Evolutionary conservation across 768 basidiomycete genomes (phyloP), one percentile per base, ranked within the genome.

Genomic region (Kwoniella botswanensis): DNA sequence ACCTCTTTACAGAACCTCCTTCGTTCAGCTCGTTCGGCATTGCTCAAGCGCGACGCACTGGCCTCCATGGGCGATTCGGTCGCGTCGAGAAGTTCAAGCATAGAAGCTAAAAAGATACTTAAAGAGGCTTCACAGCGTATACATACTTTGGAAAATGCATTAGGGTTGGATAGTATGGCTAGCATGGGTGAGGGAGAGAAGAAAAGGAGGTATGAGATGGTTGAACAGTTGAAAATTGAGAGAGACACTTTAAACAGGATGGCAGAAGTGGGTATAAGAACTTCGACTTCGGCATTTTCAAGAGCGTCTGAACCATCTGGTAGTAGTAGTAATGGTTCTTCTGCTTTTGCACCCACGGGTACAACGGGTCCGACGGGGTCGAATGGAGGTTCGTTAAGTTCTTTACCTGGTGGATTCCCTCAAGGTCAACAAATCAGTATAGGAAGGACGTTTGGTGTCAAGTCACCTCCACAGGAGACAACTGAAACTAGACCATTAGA

Each of bases 181-280:
- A 91, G 88, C 82, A 88, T 98, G 87, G 90, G 89, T 74, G 90
- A 93, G 82, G 96, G 96, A n/a, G 96, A 98, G 86, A 86, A 93
- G 77, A 90, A 91, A 84, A 86, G 96, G 67, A 87, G 96, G 72
- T 90, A 90, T 71, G 95, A 94, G 78, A 90, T 97, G 90, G 89
- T 94, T 62, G 91, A 90, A 65, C 87, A 91, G 69, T 85, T 98
- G 75, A 91, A 92, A 84, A 93, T 94, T 80, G 95, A 98, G 82
- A 91, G 92, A 85, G 92, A 92, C 85, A 92, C 91, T 85, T 86
- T 97, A 68, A 88, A 89, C 50, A 89, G 89, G 86, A 92, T 96
- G 87, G 90, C 93, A 53, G 91, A 92, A 43, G 88, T 92, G 57
- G 90, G 82, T 88, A 41, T 88, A 88, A 69, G 88, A 88, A 76